Evolutionary conservation across 148 eudicot genomes (phyloP).

Genomic region (Rhododendron ferrugineum): DNA sequence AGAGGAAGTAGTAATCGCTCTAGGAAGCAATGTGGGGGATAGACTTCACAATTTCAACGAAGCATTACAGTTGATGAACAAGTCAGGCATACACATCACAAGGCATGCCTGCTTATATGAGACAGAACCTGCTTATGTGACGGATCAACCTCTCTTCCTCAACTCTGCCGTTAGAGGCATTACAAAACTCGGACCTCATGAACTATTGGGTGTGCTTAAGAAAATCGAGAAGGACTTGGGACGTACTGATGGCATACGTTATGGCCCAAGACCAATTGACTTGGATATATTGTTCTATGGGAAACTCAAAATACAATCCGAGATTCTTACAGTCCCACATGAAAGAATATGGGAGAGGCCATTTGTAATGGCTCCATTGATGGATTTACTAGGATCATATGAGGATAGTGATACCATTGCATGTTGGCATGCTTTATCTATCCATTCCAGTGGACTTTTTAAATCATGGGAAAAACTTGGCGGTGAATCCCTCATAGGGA

Average conservation of each 20-base stretch:
- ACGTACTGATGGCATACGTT: constrained; percentile 73
- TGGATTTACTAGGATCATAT: constrained; percentile 62
- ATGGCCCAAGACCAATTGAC: constrained; percentile 89
- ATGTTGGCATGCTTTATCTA: constrained; percentile 66
- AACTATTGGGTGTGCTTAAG: constrained; percentile 55
- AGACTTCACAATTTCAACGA: constrained; percentile 57
- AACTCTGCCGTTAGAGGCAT: constrained; percentile 83
- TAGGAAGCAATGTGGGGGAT: constrained; percentile 92
- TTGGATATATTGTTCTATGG: constrained; percentile 84
- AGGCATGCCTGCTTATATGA: constrained; percentile 83
- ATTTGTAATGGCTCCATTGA: constrained; percentile 84
- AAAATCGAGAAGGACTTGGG: constrained; percentile 89
- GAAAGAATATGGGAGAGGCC: constrained; percentile 95
- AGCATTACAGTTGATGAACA: constrained; percentile 64
- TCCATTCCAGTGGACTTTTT: constrained; percentile 52
- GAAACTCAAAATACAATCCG: constrained; percentile 49
- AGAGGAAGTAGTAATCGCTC: constrained; percentile 78
- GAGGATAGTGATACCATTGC: constrained; percentile 54
- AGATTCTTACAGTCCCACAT: constrained; percentile 68
- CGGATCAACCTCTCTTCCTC: constrained; percentile 78
- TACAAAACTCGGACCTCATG: constrained; percentile 79
- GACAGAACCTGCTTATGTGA: constrained; percentile 86
- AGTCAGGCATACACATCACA: constrained; percentile 56
- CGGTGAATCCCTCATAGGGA: constrained; percentile 73
- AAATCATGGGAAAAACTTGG: constrained; percentile 89